Percentiles rank a stretch among this genome's conserved stretches.
These are phyloP conservation scores for Pleurotus ostreatus DNA, from an alignment of 768 basidiomycete species.

Conservation along the genomic window DNA sequence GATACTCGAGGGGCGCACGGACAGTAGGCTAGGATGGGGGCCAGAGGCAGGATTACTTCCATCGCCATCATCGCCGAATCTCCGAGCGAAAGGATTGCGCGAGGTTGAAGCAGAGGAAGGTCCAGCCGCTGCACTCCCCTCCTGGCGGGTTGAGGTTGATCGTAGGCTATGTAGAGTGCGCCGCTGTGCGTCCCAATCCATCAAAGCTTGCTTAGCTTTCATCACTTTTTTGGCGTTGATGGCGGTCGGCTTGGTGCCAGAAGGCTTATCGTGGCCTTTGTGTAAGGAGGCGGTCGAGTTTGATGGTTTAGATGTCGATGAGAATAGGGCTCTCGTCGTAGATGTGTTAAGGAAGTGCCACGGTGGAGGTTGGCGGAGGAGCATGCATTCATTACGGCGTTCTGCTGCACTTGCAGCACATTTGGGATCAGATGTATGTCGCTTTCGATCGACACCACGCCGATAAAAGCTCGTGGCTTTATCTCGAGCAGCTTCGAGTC, in stretches of 20 bases:
- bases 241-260: not conserved
- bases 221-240: slow-evolving; percentile 10
- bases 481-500: slow-evolving; percentile 9
- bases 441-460: slow-evolving; percentile 5
- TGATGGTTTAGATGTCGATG: not conserved
- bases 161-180: not conserved
- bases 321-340: not conserved
- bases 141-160: not conserved
- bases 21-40: not conserved
- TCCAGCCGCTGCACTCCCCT: not conserved
- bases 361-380: slow-evolving; percentile 33
- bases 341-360: slow-evolving; percentile 25
- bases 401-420: not conserved
- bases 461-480: slow-evolving; percentile 11
- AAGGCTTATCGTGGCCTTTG: not conserved
- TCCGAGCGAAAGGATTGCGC: not conserved
- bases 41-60: not conserved
- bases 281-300: not conserved
- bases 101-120: not conserved
- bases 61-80: not conserved
- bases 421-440: slow-evolving; percentile 2
- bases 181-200: not conserved
- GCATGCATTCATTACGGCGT: slow-evolving; percentile 24
- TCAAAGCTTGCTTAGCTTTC: slow-evolving; percentile 10
- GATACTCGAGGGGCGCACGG: not conserved